These are phyloP conservation scores for Neocallimastix lanati DNA, from an alignment of 192 early-diverging fungal species.

Conservation along the genomic window DNA sequence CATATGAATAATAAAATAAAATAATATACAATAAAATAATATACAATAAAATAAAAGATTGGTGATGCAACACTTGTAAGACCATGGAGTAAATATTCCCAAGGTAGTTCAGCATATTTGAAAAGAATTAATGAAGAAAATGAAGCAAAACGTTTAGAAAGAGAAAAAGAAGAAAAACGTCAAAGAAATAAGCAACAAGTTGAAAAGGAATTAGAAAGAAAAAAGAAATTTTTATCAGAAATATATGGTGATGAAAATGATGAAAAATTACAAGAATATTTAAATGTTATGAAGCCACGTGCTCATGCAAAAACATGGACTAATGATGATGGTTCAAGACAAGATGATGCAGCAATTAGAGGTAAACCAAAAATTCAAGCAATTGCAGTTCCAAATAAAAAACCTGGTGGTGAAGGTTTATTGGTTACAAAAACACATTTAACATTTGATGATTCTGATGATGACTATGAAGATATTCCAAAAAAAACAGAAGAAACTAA, in stretches of 20 bases:
- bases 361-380: slow-evolving; percentile 5
- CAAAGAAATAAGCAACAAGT: slow-evolving; percentile 5
- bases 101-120: slow-evolving; percentile 63
- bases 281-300: slow-evolving; percentile 77
- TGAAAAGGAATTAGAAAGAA: slow-evolving; percentile 3
- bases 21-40: neutral
- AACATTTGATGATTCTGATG: slow-evolving; percentile 26
- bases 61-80: slow-evolving; percentile 66
- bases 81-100: slow-evolving; percentile 77
- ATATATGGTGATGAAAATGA: slow-evolving; percentile 38
- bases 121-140: slow-evolving; percentile 17
- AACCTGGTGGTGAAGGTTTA: slow-evolving; percentile 40
- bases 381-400: slow-evolving; percentile 26
- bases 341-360: slow-evolving; percentile 5
- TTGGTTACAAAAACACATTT: slow-evolving; percentile 38
- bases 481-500: slow-evolving; percentile 16
- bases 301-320: slow-evolving; percentile 52
- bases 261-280: slow-evolving; percentile 62
- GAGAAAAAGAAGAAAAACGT: slow-evolving; percentile 7
- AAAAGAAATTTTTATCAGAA: slow-evolving; percentile 4
- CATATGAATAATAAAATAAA: neutral
- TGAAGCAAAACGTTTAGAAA: slow-evolving; percentile 5
- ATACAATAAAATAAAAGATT: slow-evolving; percentile 18
- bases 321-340: slow-evolving; percentile 61
- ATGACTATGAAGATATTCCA: slow-evolving; percentile 61